phyloP scores from a whole-genome alignment of 768 basidiomycete species.

The Phylloporus arenicola region DNA sequence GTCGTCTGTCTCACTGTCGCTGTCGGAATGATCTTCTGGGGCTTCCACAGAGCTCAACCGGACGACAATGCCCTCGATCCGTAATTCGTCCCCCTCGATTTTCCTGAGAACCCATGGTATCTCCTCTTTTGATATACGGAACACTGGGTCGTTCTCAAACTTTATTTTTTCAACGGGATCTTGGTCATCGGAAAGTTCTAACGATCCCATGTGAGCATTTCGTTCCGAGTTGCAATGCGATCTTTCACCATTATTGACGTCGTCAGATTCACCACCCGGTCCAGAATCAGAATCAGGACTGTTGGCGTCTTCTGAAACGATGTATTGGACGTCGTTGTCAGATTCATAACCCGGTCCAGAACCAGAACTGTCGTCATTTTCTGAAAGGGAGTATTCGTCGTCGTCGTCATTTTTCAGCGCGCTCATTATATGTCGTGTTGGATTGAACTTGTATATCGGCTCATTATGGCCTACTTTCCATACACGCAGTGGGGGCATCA shows the following conservation, averaged over 20 bases:
- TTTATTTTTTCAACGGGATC: too few species aligned
- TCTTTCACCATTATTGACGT: background rate
- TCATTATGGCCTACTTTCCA: constrained; percentile 6
- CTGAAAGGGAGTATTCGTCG: background rate
- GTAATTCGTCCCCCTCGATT: too few species aligned
- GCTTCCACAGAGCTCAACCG: background rate
- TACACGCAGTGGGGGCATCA: constrained; percentile 7
- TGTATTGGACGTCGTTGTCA: too few species aligned
- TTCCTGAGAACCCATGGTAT: too few species aligned
- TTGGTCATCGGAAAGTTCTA: too few species aligned
- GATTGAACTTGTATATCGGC: constrained; percentile 8
- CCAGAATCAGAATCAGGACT: background rate
- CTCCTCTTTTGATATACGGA: too few species aligned
- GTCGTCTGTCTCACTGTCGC: background rate
- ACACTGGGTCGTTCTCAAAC: too few species aligned
- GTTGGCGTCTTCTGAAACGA: background rate
- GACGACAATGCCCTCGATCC: too few species aligned
- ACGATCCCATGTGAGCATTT: background rate
- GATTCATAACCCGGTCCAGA: too few species aligned
- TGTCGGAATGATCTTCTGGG: background rate
- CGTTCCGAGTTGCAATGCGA: background rate
- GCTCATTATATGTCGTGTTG: background rate
- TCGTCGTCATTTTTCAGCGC: background rate
- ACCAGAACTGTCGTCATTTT: too few species aligned
- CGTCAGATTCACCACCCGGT: background rate